Conservation (phyloP, 2,329 filamentous ascomycete genomes). For the Aureobasidium sp. region DNA sequence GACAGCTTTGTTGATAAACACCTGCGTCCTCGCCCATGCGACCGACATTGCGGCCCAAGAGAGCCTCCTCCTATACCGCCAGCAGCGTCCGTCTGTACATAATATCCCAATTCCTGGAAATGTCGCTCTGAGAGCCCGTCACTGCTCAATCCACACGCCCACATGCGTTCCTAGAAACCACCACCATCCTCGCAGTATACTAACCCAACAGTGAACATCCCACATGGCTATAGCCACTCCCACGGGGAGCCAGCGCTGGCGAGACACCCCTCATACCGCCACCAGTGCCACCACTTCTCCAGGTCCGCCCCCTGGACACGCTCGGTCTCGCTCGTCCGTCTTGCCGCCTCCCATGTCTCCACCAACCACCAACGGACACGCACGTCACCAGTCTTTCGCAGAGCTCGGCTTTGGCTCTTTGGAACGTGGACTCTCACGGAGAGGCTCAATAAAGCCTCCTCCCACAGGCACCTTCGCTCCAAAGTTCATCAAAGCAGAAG, state of each 20-base stretch:
- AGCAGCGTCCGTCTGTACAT: slow-evolving; percentile 3
- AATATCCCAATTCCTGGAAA: not conserved
- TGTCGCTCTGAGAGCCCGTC: slow-evolving; percentile 1
- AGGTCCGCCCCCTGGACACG: slow-evolving; percentile 40
- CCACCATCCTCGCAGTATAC: not conserved
- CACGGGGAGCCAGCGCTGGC: slow-evolving; percentile 43
- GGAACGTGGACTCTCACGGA: not conserved
- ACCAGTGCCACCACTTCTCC: slow-evolving; percentile 55
- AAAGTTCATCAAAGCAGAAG: slow-evolving; percentile 87
- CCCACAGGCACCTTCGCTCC: slow-evolving; percentile 80
- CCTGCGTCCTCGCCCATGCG: slow-evolving; percentile 1
- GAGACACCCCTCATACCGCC: slow-evolving; percentile 72
- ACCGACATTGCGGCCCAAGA: not conserved
- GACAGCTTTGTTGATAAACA: slow-evolving; percentile 7
- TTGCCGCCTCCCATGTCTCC: slow-evolving; percentile 51
- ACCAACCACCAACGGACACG: slow-evolving; percentile 43
- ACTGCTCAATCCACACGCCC: not conserved
- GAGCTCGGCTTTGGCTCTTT: slow-evolving; percentile 36
- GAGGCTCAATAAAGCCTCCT: slow-evolving; percentile 6
- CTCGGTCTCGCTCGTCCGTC: slow-evolving; percentile 66
- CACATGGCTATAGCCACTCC: slow-evolving; percentile 11
- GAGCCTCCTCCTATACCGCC: not conserved
- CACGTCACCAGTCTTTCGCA: slow-evolving; percentile 56
- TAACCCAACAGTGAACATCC: not conserved
- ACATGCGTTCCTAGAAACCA: not conserved